A percentile compares a stretch with the other conserved stretches of the same genome.
phyloP scores from a whole-genome alignment of 768 basidiomycete genomes.

The Rhizopogon roseolus region DNA sequence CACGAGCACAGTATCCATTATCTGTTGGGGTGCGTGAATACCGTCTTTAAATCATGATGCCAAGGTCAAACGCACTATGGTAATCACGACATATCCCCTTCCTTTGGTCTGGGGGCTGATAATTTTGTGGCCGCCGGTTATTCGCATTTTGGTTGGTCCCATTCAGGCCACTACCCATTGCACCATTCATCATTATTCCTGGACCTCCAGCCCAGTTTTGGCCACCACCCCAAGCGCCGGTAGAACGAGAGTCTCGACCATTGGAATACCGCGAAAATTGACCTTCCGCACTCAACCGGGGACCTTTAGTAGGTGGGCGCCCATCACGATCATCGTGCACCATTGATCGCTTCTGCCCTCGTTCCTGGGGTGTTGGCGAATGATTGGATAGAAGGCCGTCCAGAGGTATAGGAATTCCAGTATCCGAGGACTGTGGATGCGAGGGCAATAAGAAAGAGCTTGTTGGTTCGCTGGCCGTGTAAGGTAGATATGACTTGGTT shows the following conservation, averaged over 20 bases:
- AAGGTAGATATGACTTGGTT: constrained; percentile 82
- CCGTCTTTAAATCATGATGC: background rate
- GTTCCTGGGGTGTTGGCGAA: constrained; percentile 38
- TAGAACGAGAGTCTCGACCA: constrained; percentile 35
- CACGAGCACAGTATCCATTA: constrained; percentile 86
- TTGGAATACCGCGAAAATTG: constrained; percentile 60
- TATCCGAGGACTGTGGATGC: constrained; percentile 39
- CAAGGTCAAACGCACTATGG: constrained; percentile 60
- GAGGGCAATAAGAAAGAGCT: constrained; percentile 28
- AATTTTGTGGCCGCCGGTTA: constrained; percentile 50
- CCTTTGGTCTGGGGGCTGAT: constrained; percentile 69
- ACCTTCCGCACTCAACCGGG: constrained; percentile 59
- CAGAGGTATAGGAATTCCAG: constrained; percentile 77
- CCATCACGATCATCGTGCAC: constrained; percentile 59
- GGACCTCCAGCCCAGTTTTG: constrained; percentile 22
- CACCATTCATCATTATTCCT: constrained; percentile 16
- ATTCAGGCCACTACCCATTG: constrained; percentile 17
- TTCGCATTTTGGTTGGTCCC: constrained; percentile 24
- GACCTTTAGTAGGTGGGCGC: constrained; percentile 63
- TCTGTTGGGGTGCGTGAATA: constrained; percentile 42
- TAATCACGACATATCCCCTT: constrained; percentile 88
- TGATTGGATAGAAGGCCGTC: constrained; percentile 53
- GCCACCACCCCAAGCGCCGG: constrained; percentile 37
- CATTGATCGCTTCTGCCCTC: constrained; percentile 60
- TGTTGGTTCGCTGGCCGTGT: constrained; percentile 44